Base-by-base conservation (phyloP, 2,329 filamentous ascomycete species). In the Xylariaceae sp. region DNA sequence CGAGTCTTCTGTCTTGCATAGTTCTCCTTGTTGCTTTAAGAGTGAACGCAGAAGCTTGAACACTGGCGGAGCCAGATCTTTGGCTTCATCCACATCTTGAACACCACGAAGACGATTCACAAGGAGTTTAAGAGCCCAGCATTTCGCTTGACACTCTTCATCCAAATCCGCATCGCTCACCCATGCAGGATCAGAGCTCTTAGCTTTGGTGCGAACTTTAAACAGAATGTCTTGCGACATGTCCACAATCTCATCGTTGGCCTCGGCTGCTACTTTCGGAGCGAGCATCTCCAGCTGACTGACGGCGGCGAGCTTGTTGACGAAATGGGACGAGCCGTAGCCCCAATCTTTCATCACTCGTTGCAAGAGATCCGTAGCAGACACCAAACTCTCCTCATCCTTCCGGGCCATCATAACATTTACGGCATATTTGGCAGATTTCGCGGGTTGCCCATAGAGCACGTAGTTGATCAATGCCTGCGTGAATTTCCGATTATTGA, bases 381-480 rank as follows among this genome's bases (percentile, higher is more conserved):
- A 88, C 72, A 95, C 86, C 62, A 91, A 71, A 58, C 77, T 87
- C 66, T 89, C 94, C 58, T 91, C 83, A 18, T 82, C 77, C 41
- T 76, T 75, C 59, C 85, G 85, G 33, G 88, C 85, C 69, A 96
- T 82, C 47, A 99, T 77, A 56, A 99, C 90, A 27, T 89, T 91
- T 43, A 97, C 84, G 0, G 94, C 94, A 71, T 97, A 90, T 69
- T 99, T 99, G 18, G 92, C 89, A 9, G 89, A 88, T 64, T 86
- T 85, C 11, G 89, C 81, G 2, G 91, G 92, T 19, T 80, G 80
- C 18, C 92, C 92, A 62, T 89, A 87, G 17, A 92, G 77, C 1
- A 91, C 89, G 67, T 94, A 97, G 59, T 82, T 86, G 53, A 86
- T 83, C 66, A 99, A 78, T 1, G 90, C 86, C 62, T 94, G 84